Evolutionary conservation across 441 rosid genomes (phyloP).

Genomic region (Pelargonium fulgidum): DNA sequence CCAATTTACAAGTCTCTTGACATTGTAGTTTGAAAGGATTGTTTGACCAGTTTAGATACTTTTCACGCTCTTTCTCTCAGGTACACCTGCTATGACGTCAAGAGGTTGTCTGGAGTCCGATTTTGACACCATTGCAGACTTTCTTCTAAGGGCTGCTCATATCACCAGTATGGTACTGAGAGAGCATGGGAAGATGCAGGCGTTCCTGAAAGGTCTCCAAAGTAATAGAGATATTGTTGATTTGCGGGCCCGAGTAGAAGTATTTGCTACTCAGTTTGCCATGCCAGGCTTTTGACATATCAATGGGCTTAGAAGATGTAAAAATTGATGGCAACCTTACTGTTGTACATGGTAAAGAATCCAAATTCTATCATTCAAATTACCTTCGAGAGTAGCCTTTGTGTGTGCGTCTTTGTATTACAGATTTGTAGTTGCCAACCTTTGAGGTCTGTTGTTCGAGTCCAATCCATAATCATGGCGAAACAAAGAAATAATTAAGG

Average conservation of each 20-base stretch:
- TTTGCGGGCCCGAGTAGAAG: slow-evolving; percentile 64
- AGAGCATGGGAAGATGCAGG: slow-evolving; percentile 66
- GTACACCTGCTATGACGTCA: slow-evolving; percentile 97
- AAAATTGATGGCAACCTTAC: neutral
- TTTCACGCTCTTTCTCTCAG: slow-evolving; percentile 26
- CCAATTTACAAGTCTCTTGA: slow-evolving; percentile 2
- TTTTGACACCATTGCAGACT: slow-evolving; percentile 81
- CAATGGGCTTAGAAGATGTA: slow-evolving; percentile 24
- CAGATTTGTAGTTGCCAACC: no score
- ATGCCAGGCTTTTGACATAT: slow-evolving; percentile 75
- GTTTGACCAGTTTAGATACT: slow-evolving; percentile 3
- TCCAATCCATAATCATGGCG: neutral
- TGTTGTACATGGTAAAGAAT: neutral
- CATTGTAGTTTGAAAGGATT: neutral
- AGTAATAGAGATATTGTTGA: slow-evolving; percentile 64
- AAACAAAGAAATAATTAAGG: neutral
- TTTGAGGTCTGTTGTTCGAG: neutral
- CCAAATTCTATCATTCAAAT: neutral
- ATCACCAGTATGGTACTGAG: slow-evolving; percentile 59
- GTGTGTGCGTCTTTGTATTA: no score
- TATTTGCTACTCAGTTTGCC: slow-evolving; percentile 77
- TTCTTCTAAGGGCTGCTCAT: slow-evolving; percentile 71
- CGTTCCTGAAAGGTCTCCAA: slow-evolving; percentile 55
- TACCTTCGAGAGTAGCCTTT: neutral
- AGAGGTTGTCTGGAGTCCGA: slow-evolving; percentile 92